Base-by-base conservation (phyloP, 345 rosid species). In the Citrus maxima region DNA sequence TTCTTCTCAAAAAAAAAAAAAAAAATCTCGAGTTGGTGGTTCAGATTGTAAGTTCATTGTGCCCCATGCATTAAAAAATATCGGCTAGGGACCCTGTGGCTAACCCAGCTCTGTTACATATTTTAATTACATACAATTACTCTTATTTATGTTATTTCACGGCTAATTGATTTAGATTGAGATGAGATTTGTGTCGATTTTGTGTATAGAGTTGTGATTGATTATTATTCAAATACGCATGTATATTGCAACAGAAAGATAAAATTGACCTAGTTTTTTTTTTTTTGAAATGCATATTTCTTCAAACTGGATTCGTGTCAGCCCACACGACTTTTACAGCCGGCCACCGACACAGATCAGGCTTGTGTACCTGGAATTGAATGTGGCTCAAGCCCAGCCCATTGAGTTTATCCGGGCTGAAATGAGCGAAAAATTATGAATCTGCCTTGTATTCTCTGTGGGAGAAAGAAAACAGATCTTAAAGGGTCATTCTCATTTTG, bases 1-100 rank as follows among this genome's bases (percentile, higher is more conserved):
- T 25, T 67, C 34, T 32, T 32, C 34, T 32, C 0, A 4, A 32
- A 32, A 30, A 32, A 32, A 32, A 28, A 28, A 32, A 32, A 32
- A 32, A 4, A 32, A 61, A 85, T 82, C 82, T 35, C 10, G 63
- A 72, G 55, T 14, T 67, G 77, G 87, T 84, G 91, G 87, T 69
- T 88, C 84, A 25, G 67, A 18, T 78, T 78, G n/a, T 32, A 58
- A 55, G 46, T 65, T 77, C 19, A 6, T 1, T 66, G 28, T 38
- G 24, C 56, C 66, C 46, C 1, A 56, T 8, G 60, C 49, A 67
- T 72, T 21, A 70, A 70, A 30, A 72, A 73, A 58, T 56, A 72
- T 56, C 62, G 21, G 18, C 16, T 32, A 0, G 25, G 19, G 12
- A 8, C 46, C 75, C 58, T 1, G 58, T 18, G 5, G 51, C 51